A percentile compares a stretch with the other conserved stretches of the same genome.
These are phyloP conservation scores for Stylonectria norvegica DNA, from an alignment of 2,329 filamentous ascomycete genomes.

Conservation along the genomic window DNA sequence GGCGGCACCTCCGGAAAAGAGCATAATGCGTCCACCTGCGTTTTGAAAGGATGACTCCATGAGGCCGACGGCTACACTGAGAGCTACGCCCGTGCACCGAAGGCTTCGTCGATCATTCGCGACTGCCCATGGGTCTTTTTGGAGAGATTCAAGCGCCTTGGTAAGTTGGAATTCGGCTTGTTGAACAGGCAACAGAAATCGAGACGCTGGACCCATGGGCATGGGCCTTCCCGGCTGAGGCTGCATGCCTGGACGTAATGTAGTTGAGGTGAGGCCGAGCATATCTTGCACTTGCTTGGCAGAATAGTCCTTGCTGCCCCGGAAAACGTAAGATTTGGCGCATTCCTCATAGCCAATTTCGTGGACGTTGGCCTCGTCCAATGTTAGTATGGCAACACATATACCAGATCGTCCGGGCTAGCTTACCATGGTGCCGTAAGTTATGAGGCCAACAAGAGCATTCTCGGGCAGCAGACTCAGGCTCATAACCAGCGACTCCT, in stretches of 20 bases:
- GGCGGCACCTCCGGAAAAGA: constrained; percentile 90
- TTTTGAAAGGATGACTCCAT: constrained; percentile 96
- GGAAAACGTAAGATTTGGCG: constrained; percentile 97
- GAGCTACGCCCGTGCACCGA: constrained; percentile 91
- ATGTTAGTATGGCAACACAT: constrained; percentile 15
- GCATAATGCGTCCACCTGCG: constrained; percentile 90
- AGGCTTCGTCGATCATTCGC: constrained; percentile 87
- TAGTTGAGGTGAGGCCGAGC: constrained; percentile 76
- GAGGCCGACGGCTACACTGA: constrained; percentile 89
- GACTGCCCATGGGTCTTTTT: constrained; percentile 97
- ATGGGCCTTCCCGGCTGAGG: constrained; percentile 72
- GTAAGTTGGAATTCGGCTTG: constrained; percentile 97
- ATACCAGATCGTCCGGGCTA: background rate
- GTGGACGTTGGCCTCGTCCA: constrained; percentile 77
- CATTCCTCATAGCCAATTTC: constrained; percentile 98
- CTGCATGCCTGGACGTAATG: constrained; percentile 70
- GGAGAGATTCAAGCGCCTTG: constrained; percentile 89
- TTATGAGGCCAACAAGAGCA: constrained; percentile 78
- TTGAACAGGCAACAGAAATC: constrained; percentile 90
- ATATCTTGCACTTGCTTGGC: constrained; percentile 99
- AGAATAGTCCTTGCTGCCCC: constrained; percentile 96
- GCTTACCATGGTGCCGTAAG: constrained; percentile 85
- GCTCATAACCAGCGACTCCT: constrained; percentile 84
- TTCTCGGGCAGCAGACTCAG: constrained; percentile 77
- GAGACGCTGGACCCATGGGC: constrained; percentile 74